Base-by-base conservation (phyloP, 345 rosid genomes). In the Melastoma malabathricum region DNA sequence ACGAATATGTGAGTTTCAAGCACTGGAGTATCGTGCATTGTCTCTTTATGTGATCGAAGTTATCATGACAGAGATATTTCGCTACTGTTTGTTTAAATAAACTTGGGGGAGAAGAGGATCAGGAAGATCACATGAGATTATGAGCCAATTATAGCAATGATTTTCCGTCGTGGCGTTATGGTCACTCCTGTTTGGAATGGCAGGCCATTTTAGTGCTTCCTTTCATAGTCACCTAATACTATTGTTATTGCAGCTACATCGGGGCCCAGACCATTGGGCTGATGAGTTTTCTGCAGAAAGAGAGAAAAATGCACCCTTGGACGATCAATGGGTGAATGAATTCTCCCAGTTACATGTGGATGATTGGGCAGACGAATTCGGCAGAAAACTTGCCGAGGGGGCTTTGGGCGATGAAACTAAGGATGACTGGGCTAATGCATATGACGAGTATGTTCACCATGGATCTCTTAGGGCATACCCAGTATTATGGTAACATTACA, bases 331-430 rank as follows among this genome's bases (percentile, higher is more conserved):
- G 99, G 95, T 76, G 44, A 70, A 93, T 68, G 99, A 88, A 76
- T 93, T 93, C 72, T 88, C 99, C 20, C 85, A 93, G 75, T 73
- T 87, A 73, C 66, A 81, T 68, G 86, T 88, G 58, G 60, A 78
- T 76, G 95, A 88, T 71, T 93, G 99, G 99, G 76, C 48, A 15
- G 99, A 93, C 50, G 99, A 93, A 74, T 93, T 84, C 71, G 90
- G 78, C 22, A 74, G 57, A 65, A 80, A 84, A 59, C 68, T 76
- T 54, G 78, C 71, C 46, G 93, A 84, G 60, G 85, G 83, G 61
- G 73, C 78, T 51, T 57, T 70, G 38, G 94, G 79, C 50, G 94
- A 73, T 43, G 69, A 62, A 70, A 64, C 86, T 18, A 68, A 78
- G 57, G 94, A 83, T 75, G 70, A 54, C 56, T 93, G 99, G 99